A percentile compares a stretch with the other conserved stretches of the same genome.
phyloP scores from a whole-genome alignment of 1,284 basidiomycete genomes.

The Amylostereum chailletii region DNA sequence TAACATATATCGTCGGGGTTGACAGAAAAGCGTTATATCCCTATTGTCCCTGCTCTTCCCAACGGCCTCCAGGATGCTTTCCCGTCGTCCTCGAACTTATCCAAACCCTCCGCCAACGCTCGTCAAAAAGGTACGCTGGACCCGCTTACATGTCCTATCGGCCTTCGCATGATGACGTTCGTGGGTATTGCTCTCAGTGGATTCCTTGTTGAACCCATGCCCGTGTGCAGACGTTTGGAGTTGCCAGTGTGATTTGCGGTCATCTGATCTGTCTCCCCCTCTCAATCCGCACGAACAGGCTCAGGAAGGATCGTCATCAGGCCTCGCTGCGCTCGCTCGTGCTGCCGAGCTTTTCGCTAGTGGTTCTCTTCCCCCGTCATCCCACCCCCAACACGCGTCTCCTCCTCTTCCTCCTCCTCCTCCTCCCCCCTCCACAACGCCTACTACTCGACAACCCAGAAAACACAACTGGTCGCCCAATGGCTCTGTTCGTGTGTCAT shows the following conservation, averaged over 20 bases:
- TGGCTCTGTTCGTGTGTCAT: background rate
- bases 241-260: conserved; percentile 35
- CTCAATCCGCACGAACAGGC: conserved; percentile 1
- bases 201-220: conserved; percentile 56
- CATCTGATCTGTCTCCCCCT: conserved; percentile 7
- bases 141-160: background rate
- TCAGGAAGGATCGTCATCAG: conserved; percentile 12
- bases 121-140: conserved; percentile 41
- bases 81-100: background rate
- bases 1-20: conserved; percentile 1
- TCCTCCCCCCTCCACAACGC: too few relatives aligned
- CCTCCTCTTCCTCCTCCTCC: background rate
- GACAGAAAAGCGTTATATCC: conserved; percentile 20
- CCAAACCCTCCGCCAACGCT: conserved; percentile 24
- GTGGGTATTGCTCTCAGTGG: conserved; percentile 29
- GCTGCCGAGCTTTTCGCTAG: conserved; percentile 30
- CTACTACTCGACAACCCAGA: background rate
- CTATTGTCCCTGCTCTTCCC: conserved; percentile 18
- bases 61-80: conserved; percentile 21
- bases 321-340: conserved; percentile 37
- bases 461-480: background rate
- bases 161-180: background rate
- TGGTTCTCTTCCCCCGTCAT: background rate
- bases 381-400: background rate
- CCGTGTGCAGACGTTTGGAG: conserved; percentile 43